Evolutionary conservation across 2,329 filamentous ascomycete genomes (phyloP), one percentile per base, ranked within the genome.

Genomic region (Elsinoe australis): DNA sequence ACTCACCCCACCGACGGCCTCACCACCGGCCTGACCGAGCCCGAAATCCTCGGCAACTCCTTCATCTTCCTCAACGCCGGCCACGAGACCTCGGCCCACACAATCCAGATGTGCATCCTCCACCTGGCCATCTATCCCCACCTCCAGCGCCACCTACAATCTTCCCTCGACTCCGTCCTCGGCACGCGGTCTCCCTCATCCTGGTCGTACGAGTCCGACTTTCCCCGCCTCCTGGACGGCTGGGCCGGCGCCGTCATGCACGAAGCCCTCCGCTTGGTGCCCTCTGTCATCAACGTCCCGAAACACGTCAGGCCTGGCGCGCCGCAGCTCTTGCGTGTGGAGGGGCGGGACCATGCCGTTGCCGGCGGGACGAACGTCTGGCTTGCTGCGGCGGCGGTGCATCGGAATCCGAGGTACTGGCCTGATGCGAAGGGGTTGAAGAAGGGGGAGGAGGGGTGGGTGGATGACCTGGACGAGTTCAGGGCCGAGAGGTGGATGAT

Each of bases 11-110:
- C 5, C 14, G 6, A 19, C 24, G 2, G 1, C n/a, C 39, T 24
- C 26, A 9, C 39, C 12, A 18, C 39, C 39, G 22, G 36, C 28
- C 39, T 44, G 24, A 44, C 14, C 24, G 31, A 44, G 17, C 32
- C 39, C 4, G 39, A 44, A 32, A 32, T 44, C 24, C 7, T 32
- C 17, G 39, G 39, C 39, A 44, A 44, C 26, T 18, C 39, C 39
- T 44, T 44, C 39, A 32, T 44, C 39, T 44, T 44, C 39, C 39
- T 44, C 39, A 44, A 31, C 24, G 39, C 39, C 12, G 39, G 39
- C 39, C 39, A 44, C 17, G 39, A 44, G 17, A 44, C 39, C 39
- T 44, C 39, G 21, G 39, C 39, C 26, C 39, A 44, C 39, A 44
- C 39, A 21, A 44, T 44, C 26, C 39, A 44, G 18, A 44, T 32